A percentile compares a stretch with the other conserved stretches of the same genome.
Evolutionary conservation across 2,329 filamentous ascomycete species (phyloP).

Genomic region (Tolypocladium tropicale): DNA sequence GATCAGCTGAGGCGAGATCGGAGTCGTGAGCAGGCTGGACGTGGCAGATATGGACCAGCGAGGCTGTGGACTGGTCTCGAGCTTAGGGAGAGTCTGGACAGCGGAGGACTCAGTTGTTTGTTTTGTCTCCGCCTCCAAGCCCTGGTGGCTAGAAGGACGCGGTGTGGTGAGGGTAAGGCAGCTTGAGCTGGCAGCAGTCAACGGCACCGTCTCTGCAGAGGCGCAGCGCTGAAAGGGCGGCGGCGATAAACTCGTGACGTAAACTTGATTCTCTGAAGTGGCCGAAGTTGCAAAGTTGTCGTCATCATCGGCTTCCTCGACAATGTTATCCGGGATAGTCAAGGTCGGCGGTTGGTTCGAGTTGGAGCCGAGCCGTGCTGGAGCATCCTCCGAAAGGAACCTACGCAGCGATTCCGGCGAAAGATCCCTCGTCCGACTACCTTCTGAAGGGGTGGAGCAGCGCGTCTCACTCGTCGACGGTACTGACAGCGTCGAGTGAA

Average conservation of each 20-base stretch:
- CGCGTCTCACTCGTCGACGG: neutral
- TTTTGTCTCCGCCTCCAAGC: constrained; percentile 4
- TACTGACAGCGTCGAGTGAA: constrained; percentile 1
- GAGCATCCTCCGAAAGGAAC: constrained; percentile 38
- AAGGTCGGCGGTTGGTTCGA: constrained; percentile 19
- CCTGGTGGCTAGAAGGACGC: constrained; percentile 6
- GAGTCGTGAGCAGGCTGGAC: constrained; percentile 20
- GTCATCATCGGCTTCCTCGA: constrained; percentile 40
- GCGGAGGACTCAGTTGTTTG: constrained; percentile 11
- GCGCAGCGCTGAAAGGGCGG: constrained; percentile 35
- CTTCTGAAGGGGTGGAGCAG: constrained; percentile 20
- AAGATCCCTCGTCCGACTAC: constrained; percentile 37
- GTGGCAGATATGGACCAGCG: constrained; percentile 17
- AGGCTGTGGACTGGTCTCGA: constrained; percentile 12
- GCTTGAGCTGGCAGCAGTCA: constrained; percentile 11
- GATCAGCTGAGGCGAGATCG: constrained; percentile 25
- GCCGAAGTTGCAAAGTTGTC: constrained; percentile 51
- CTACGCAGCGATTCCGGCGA: constrained; percentile 45
- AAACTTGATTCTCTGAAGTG: constrained; percentile 31
- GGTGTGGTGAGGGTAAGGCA: constrained; percentile 14
- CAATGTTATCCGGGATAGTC: constrained; percentile 24
- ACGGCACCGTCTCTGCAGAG: constrained; percentile 17
- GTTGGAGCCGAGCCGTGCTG: constrained; percentile 15
- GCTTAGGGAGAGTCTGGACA: constrained; percentile 10
- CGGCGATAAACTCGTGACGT: constrained; percentile 39